Evolutionary conservation across 129 eudicot species (phyloP), one percentile per base, ranked within the genome.

Genomic region (Flaveria brownii): DNA sequence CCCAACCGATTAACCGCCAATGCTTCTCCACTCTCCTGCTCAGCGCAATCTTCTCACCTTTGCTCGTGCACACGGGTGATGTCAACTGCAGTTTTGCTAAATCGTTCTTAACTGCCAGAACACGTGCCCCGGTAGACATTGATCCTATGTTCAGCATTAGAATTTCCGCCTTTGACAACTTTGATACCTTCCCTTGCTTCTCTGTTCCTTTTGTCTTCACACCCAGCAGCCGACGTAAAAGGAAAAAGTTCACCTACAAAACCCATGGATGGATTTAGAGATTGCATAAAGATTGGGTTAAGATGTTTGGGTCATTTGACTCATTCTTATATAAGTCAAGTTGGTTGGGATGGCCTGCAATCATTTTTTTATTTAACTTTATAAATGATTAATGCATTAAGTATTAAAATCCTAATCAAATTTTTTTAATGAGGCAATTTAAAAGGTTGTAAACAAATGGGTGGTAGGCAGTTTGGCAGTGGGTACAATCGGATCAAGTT

Each of bases 1-100:
- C 98, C 98, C 98, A 94, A 39, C 98, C 98, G 22, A 94, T 94
- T 28, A 94, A 87, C 50, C 98, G 96, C 98, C 98, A 94, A 59
- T 94, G 98, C 87, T 91, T 91, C 81, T 94, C 98, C 5, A 94
- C 96, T 45, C 98, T 78, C 67, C 98, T 78, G 77, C 98, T 94
- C 60, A 94, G 86, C 0, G 98, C 98, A 66, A 94, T 89, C 71
- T 94, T 94, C 89, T 94, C 98, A 0, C 98, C 98, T 77, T 83
- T 87, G 89, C 98, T 94, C 13, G 98, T 94, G 85, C 98, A 94
- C 15, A 94, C 98, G 0, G 98, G 98, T 39, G 98, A 87, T 0
- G 98, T 94, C 47, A 94, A 85, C 61, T 91, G 97, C 67, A 94
- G 86, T 75, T 94, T 94, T 5, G 98, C 98, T 73, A 94, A 82